Evolutionary conservation across 2,329 filamentous ascomycete genomes (phyloP), one percentile per base, ranked within the genome.

Genomic region (Cladophialophora bantiana): DNA sequence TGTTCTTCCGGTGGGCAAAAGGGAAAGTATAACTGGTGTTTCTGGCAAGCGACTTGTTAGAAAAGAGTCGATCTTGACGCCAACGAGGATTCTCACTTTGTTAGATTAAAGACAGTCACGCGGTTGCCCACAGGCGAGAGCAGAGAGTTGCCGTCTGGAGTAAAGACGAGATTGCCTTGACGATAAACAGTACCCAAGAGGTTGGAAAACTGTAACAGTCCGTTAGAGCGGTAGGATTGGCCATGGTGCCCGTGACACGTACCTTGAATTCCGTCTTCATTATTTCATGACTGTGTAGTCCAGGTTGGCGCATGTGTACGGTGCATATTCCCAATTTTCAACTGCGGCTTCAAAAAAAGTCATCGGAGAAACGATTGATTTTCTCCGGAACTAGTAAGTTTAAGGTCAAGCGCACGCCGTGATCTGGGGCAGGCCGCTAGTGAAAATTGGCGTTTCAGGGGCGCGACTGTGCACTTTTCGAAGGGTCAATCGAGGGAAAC

Each of bases 251-350:
- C 45, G 4, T 32, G 65, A 53, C 67, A 66, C 79, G 70, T 81
- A 96, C 94, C 89, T 95, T 96, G 81, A 98, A 99, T 82, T 98
- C 94, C 73, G 94, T 98, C 91, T 98, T 99, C 95, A 99, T 99
- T 68, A 70, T 85, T 69, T 70, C 65, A 70, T 70, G 31, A 45
- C 64, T 58, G 53, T 45, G 36, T n/a, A 18, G 36, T 45, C 34
- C 36, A 42, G 9, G 26, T 57, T 53, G 65, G 62, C 65, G 65
- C 65, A 64, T 45, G 26, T 65, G 18, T 20, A 38, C n/a, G 53
- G 26, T 26, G 26, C 45, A 50, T 26, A 50, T 50, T 48, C 36
- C 60, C 52, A 59, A 54, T 59, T 2, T 59, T 35, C 62, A 38
- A 59, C 60, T 63, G 60, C 65, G 65, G 48, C 55, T 31, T 64